Conservation (phyloP, 805 yeast species). For the Ogataea minuta region DNA sequence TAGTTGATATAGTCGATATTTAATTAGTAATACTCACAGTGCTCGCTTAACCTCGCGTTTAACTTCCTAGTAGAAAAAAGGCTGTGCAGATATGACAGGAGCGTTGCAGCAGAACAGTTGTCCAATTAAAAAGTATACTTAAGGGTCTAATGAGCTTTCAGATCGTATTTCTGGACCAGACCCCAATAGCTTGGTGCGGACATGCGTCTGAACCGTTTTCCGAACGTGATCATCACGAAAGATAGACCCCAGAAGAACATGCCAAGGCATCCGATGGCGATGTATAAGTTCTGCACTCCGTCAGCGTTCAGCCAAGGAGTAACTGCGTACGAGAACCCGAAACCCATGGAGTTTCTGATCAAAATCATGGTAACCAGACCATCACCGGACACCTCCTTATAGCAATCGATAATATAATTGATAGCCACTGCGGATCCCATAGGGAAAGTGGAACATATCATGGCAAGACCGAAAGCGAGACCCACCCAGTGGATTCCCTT, state of each 20-base stretch:
- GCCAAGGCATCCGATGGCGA: constrained; percentile 52
- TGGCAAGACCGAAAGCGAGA: constrained; percentile 34
- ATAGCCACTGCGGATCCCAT: constrained; percentile 33
- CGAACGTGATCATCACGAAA: constrained; percentile 21
- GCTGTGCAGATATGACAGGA: neutral
- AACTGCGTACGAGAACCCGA: constrained; percentile 57
- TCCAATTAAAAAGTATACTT: neutral
- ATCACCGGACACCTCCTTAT: constrained; percentile 32
- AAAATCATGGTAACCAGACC: constrained; percentile 22
- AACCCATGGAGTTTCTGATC: constrained; percentile 55
- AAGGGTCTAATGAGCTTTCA: constrained; percentile 14
- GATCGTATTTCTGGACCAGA: constrained; percentile 21
- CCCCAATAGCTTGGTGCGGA: constrained; percentile 20
- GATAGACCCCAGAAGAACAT: constrained; percentile 35
- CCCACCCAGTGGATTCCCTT: constrained; percentile 36
- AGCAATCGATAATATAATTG: constrained; percentile 31
- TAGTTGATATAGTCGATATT: too few species aligned
- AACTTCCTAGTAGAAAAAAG: neutral
- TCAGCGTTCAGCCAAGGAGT: constrained; percentile 52
- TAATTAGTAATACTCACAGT: neutral
- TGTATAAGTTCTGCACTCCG: constrained; percentile 52
- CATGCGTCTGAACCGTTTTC: constrained; percentile 19
- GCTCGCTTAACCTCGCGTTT: neutral
- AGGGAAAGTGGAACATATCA: constrained; percentile 26
- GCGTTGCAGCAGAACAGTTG: neutral